Conservation (phyloP, 805 yeast species). For the Suhomyces sp. region DNA sequence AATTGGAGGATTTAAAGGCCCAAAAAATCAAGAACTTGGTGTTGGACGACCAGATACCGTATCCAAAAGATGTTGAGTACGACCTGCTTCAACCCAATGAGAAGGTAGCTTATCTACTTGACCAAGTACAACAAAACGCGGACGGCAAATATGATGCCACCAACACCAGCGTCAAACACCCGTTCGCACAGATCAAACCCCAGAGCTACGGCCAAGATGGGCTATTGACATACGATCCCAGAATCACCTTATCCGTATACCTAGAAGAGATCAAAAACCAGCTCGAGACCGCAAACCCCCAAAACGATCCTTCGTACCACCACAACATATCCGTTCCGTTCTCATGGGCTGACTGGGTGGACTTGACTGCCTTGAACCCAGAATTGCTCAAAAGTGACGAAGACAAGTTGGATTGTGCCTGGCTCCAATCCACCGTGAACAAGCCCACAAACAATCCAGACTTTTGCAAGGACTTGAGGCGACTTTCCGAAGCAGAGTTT, state of each 20-base stretch:
- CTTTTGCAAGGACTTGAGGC: conserved; percentile 14
- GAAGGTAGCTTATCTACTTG: conserved; percentile 4
- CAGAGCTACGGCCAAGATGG: background rate
- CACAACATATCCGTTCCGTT: conserved; percentile 18
- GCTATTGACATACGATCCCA: conserved; percentile 14
- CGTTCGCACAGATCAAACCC: conserved; percentile 2
- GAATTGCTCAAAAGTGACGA: conserved; percentile 6
- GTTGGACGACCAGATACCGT: conserved; percentile 20
- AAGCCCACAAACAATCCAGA: conserved; percentile 11
- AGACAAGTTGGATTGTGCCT: conserved; percentile 10
- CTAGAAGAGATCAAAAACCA: conserved; percentile 5
- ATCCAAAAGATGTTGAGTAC: conserved; percentile 13
- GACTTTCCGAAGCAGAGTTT: conserved; percentile 12
- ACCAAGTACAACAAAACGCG: conserved; percentile 1
- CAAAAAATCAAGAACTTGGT: conserved; percentile 9
- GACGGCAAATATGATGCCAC: conserved; percentile 15
- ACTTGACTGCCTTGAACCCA: conserved; percentile 12
- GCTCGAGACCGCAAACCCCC: conserved; percentile 2
- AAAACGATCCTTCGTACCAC: conserved; percentile 8
- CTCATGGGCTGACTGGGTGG: conserved; percentile 27
- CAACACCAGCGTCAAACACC: conserved; percentile 11
- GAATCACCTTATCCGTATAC: conserved; percentile 20
- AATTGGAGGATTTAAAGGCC: conserved; percentile 10
- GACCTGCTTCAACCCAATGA: conserved; percentile 15
- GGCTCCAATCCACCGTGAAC: conserved; percentile 19